phyloP scores from a whole-genome alignment of 2,329 filamentous ascomycete species.

The Aureobasidium lini region DNA sequence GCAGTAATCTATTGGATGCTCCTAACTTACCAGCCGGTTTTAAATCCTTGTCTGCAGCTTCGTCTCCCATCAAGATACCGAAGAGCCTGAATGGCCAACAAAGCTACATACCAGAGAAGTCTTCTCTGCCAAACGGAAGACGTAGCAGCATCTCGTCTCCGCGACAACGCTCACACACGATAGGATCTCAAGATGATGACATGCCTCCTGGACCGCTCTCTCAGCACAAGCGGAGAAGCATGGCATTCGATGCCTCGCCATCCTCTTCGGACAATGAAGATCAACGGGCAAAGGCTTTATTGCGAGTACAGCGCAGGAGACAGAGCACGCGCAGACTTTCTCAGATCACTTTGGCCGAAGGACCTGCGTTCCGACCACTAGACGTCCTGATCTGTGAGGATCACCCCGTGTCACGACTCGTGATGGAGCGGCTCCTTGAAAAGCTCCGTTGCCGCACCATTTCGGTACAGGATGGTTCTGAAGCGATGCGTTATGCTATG shows the following conservation, averaged over 20 bases:
- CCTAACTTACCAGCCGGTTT: constrained; percentile 50
- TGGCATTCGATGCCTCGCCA: constrained; percentile 92
- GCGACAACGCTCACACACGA: constrained; percentile 77
- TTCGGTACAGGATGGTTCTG: constrained; percentile 79
- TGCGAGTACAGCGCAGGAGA: constrained; percentile 87
- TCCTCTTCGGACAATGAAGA: constrained; percentile 98
- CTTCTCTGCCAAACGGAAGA: constrained; percentile 24
- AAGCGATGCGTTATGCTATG: constrained; percentile 88
- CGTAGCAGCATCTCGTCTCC: constrained; percentile 39
- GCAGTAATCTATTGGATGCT: constrained; percentile 61
- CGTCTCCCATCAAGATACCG: constrained; percentile 46
- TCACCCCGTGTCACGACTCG: constrained; percentile 89
- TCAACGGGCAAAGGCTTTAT: constrained; percentile 77
- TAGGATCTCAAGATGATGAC: constrained; percentile 90
- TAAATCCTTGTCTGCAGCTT: constrained; percentile 43
- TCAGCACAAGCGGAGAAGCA: constrained; percentile 76
- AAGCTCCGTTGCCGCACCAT: constrained; percentile 93
- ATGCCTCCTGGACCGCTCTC: constrained; percentile 58
- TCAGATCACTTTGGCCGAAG: constrained; percentile 77
- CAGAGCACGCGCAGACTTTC: constrained; percentile 93
- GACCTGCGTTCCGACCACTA: constrained; percentile 78
- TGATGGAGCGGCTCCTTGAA: constrained; percentile 97
- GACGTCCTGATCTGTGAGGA: constrained; percentile 97
- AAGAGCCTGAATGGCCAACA: constrained; percentile 42
- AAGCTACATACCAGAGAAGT: constrained; percentile 39